Evolutionary conservation across 2,329 filamentous ascomycete genomes (phyloP), one percentile per base, ranked within the genome.

Genomic region (Orbilia blumenaviensis): DNA sequence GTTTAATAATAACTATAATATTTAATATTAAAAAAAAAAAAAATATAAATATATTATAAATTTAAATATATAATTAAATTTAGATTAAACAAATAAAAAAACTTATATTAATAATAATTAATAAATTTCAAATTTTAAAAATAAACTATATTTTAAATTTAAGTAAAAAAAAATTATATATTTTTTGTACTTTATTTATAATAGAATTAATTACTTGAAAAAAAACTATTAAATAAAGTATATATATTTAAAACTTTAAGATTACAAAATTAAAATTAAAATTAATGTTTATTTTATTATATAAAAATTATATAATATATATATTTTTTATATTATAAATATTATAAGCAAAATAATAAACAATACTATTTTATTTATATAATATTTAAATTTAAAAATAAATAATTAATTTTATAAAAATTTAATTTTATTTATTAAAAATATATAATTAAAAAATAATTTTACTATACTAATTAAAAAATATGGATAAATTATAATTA

Each of bases 231-330:
- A n/a, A n/a, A n/a, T n/a, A n/a, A n/a, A n/a, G n/a, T n/a, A n/a
- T n/a, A n/a, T n/a, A n/a, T n/a, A 36, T 25, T 42, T 29, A 42
- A 61, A 27, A 27, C 29, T 29, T 25, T 63, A 62, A 61, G 63
- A 27, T 34, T 29, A 52, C 6, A 48, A 41, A 34, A 68, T 21
- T 14, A 23, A 61, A 9, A 63, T 27, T 27, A 21, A n/a, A 18
- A 50, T 61, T 52, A 63, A 52, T 41, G 23, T 27, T 44, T 44
- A 44, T 64, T 14, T 29, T 18, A n/a, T n/a, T 29, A 44, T 44
- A 23, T 23, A 46, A 46, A 23, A 16, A 46, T 46, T 9, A 46
- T 3, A 23, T 46, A 23, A 46, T 8, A 23, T 2, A 8, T 23
- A 6, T 46, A 46, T 18, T 23, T 46, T 23, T 8, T 46, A 46